Percentiles rank a stretch among this genome's conserved stretches.
Conservation (phyloP, 192 early-diverging fungal genomes). For the Obelidium mucronatum region DNA sequence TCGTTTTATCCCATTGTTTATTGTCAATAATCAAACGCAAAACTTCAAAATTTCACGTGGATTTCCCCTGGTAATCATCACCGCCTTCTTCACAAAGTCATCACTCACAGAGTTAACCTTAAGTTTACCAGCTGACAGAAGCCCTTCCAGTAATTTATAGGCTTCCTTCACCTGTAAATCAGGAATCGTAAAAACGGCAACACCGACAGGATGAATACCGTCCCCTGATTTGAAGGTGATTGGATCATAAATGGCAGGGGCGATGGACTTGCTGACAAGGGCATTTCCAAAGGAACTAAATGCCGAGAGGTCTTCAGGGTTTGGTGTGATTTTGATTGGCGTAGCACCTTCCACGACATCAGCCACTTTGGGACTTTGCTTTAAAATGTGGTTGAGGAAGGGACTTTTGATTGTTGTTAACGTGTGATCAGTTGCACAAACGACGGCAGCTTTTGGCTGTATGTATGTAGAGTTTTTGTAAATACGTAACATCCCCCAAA, state of each 20-base stretch:
- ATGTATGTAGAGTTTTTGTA: background rate
- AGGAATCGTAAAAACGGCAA: background rate
- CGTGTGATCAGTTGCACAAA: conserved; percentile 31
- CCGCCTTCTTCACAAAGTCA: conserved; percentile 27
- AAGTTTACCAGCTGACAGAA: background rate
- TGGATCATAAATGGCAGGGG: conserved; percentile 27
- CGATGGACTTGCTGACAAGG: background rate
- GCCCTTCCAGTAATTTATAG: conserved; percentile 6
- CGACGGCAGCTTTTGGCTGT: conserved; percentile 21
- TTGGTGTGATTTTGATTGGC: background rate
- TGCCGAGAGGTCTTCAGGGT: conserved; percentile 2
- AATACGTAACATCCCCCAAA: background rate
- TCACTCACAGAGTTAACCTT: conserved; percentile 7
- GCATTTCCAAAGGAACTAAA: conserved; percentile 13
- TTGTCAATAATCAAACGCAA: conserved; percentile 23
- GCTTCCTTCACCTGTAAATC: conserved; percentile 7
- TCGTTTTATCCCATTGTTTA: no score
- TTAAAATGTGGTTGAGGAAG: conserved; percentile 32
- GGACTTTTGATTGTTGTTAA: conserved; percentile 27
- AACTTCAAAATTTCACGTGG: conserved; percentile 19
- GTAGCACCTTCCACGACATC: background rate
- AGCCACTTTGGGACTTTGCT: background rate
- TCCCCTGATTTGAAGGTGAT: conserved; percentile 18
- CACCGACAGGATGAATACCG: background rate
- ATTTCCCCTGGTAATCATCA: conserved; percentile 29